Base-by-base conservation (phyloP, 352 stramenopile species). In the Phytophthora ramorum region DNA sequence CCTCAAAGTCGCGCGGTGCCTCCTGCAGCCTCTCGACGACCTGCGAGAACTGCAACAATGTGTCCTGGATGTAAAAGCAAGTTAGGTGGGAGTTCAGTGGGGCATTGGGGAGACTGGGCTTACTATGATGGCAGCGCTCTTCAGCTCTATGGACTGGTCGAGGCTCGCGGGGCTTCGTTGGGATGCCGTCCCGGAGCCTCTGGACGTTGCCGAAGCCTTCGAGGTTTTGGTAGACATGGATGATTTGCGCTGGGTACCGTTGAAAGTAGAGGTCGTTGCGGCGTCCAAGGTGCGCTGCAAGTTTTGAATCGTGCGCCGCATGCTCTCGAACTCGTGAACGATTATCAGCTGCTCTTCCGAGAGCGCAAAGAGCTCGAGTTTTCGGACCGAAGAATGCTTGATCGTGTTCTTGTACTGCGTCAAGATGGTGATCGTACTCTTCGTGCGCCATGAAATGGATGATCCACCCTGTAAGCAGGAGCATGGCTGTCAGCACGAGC, bases 11-110 rank as follows among this genome's bases (percentile, higher is more conserved):
- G 7, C 67, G 38, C 2, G 80, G 78, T 0, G 82, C 78, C 30
- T 87, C 78, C 38, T 89, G 78, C 12, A 91, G 47, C 26, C 68
- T 81, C 26, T 87, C 78, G 0, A 91, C 58, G 16, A 91, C 68
- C 13, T 77, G 58, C 1, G 82, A 91, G 38, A 88, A 89, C 48
- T 87, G 76, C 55, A 91, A 45, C 24, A 91, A 45, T 6, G 76
- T 83, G 45, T 89, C 80, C 82, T 91, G 30, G 6, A 43, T 63
- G 58, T 37, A 17, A 14, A 46, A 22, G 19, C 19, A 37, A 40
- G 37, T 58, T 46, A 57, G 43, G 44, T 34, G 17, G 1, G 26
- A 30, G 4, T 24, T 20, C 4, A 32, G 2, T 5, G 20, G 24
- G 34, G 13, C 20, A 7, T 28, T 49, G 12, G 17, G 52, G 22